Conservation (phyloP, 768 basidiomycete genomes). For the Ephemerocybe angulata region DNA sequence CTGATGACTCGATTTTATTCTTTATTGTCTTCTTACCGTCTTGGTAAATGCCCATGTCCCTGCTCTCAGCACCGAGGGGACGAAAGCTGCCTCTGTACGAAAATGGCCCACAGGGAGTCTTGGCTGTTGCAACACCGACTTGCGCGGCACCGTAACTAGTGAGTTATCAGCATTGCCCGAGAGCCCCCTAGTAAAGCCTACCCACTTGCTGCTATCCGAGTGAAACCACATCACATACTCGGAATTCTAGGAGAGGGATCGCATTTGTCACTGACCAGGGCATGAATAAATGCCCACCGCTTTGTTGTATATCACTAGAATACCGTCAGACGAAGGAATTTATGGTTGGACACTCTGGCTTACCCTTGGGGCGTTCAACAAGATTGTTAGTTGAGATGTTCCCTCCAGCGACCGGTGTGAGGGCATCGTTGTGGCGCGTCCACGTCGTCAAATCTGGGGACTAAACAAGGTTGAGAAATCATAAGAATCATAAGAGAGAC, state of each 20-base stretch:
- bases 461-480: slow-evolving; percentile 18
- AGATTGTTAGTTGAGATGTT: slow-evolving; percentile 56
- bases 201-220: slow-evolving; percentile 56
- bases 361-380: slow-evolving; percentile 63
- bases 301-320: slow-evolving; percentile 50
- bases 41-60: slow-evolving; percentile 56
- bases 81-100: slow-evolving; percentile 52
- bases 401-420: slow-evolving; percentile 50
- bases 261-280: not conserved
- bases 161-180: not conserved
- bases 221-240: slow-evolving; percentile 76
- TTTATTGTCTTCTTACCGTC: no score
- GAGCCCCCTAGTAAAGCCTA: not conserved
- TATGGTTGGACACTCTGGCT: not conserved
- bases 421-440: slow-evolving; percentile 56
- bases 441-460: slow-evolving; percentile 52
- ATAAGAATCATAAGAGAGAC: not conserved
- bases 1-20: no score
- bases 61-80: slow-evolving; percentile 55
- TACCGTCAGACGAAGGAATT: not conserved
- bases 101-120: slow-evolving; percentile 58
- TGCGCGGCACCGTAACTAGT: slow-evolving; percentile 58
- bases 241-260: slow-evolving; percentile 36
- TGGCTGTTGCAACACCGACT: slow-evolving; percentile 59
- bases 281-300: slow-evolving; percentile 27